Evolutionary conservation across 2,329 filamentous ascomycete genomes (phyloP), one percentile per base, ranked within the genome.

Genomic region (Aspergillus felis): DNA sequence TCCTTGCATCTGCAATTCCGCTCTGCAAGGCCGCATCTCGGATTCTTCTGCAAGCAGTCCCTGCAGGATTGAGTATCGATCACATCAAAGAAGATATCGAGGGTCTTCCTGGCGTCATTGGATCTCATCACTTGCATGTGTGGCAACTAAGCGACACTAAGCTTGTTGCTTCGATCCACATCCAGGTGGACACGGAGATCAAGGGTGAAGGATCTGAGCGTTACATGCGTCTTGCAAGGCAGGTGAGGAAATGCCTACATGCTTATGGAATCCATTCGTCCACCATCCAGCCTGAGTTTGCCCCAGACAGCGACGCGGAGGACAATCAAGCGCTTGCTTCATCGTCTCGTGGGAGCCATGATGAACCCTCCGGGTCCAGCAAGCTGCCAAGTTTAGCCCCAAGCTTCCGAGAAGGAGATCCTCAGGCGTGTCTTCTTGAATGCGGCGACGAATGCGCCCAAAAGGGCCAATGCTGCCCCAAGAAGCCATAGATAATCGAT

Each of bases 121-220:
- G 89, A 71, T 96, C 92, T 70, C 94, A 99, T 76, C 93, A 99
- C 73, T 83, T 99, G 24, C 94, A 99, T 72, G 92, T 99, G 61
- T 99, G 94, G 94, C 93, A 97, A 74, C 84, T 99, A 35, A 96
- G 90, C 17, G 93, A 97, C 71, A 94, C 92, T 53, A 96, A 97
- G 79, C 82, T 96, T 35, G 89, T 99, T 41, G 93, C 94, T 12
- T 94, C 90, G 10, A 85, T 99, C 75, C 94, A 99, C 71, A 88
- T 99, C 48, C 91, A 96, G 73, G 89, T 99, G 24, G 87, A 87
- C 50, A 96, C 96, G 72, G 90, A 92, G 65, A 92, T 96, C 73
- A 88, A 92, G 70, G 90, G 89, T 51, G 86, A 92, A 65, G 88
- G 88, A 46, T 85, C 83, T 0, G 82, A 83, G 55, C 86, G 88